A percentile compares a stretch with the other conserved stretches of the same genome.
These are phyloP conservation scores for Pythium folliculosum DNA, from an alignment of 352 stramenopile genomes.

Conservation along the genomic window DNA sequence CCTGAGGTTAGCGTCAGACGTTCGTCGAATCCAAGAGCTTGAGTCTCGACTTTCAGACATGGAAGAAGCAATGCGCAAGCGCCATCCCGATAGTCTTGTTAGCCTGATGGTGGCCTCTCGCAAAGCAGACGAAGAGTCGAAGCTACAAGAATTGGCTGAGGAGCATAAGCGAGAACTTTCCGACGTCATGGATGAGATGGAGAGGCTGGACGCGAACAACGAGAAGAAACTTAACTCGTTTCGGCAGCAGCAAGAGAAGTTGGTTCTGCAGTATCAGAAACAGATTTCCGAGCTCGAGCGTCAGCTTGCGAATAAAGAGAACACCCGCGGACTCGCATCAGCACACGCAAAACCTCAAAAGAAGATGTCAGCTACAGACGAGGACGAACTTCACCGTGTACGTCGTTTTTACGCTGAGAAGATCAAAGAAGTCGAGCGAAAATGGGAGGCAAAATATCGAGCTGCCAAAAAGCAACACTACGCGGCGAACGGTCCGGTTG, in stretches of 20 bases:
- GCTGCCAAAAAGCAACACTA: constrained; percentile 50
- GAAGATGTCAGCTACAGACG: constrained; percentile 12
- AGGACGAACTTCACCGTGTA: constrained; percentile 51
- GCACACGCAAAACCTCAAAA: neutral
- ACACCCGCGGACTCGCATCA: constrained; percentile 1
- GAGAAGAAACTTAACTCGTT: constrained; percentile 64
- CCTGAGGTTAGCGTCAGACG: constrained; percentile 46
- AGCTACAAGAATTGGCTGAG: constrained; percentile 37
- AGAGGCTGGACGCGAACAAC: constrained; percentile 40
- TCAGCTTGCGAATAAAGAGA: constrained; percentile 31
- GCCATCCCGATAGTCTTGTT: constrained; percentile 77
- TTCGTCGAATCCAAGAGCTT: constrained; percentile 77
- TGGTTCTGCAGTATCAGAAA: constrained; percentile 71
- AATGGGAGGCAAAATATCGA: constrained; percentile 72
- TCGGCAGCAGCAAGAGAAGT: constrained; percentile 78
- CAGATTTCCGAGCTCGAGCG: constrained; percentile 59
- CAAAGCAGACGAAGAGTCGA: constrained; percentile 66
- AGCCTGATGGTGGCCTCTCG: constrained; percentile 77
- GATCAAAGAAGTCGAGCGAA: constrained; percentile 74
- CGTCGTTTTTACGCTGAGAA: constrained; percentile 77
- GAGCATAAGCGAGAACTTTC: constrained; percentile 45
- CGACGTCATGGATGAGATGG: constrained; percentile 49
- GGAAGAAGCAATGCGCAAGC: constrained; percentile 72
- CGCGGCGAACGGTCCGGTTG: constrained; percentile 13
- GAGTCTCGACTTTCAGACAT: constrained; percentile 65